Evolutionary conservation across 805 yeast genomes (phyloP).

Genomic region (Wickerhamomyces silvicola): DNA sequence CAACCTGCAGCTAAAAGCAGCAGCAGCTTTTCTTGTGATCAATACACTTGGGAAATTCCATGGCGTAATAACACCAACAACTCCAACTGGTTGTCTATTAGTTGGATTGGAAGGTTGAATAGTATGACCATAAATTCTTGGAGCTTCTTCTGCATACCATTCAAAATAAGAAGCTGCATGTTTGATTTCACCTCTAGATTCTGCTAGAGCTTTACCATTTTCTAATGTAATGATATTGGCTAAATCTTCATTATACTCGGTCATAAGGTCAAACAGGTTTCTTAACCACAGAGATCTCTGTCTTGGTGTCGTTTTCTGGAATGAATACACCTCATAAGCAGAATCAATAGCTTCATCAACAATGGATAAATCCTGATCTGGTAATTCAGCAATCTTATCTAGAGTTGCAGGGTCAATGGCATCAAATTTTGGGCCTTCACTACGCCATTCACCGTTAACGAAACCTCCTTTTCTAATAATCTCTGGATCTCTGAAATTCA

Average conservation of each 20-base stretch:
- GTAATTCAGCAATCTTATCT: slow-evolving; percentile 49
- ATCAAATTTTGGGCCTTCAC: slow-evolving; percentile 40
- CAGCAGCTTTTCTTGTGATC: slow-evolving; percentile 60
- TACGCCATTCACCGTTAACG: slow-evolving; percentile 72
- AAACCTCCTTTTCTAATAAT: slow-evolving; percentile 54
- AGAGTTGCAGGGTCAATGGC: slow-evolving; percentile 75
- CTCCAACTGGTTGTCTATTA: slow-evolving; percentile 59
- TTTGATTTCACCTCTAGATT: slow-evolving; percentile 48
- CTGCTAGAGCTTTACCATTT: slow-evolving; percentile 52
- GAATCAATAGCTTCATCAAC: slow-evolving; percentile 52
- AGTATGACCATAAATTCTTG: slow-evolving; percentile 48
- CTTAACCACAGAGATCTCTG: slow-evolving; percentile 46
- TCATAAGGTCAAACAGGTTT: slow-evolving; percentile 43
- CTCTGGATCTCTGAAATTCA: slow-evolving; percentile 37
- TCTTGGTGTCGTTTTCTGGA: slow-evolving; percentile 40
- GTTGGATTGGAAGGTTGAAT: slow-evolving; percentile 47
- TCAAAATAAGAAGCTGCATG: slow-evolving; percentile 72
- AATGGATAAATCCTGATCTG: slow-evolving; percentile 52
- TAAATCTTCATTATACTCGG: slow-evolving; percentile 50
- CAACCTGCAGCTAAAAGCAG: slow-evolving; percentile 65
- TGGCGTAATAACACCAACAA: slow-evolving; percentile 57
- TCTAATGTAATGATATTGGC: slow-evolving; percentile 53
- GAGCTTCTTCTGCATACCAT: slow-evolving; percentile 76
- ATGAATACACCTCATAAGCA: slow-evolving; percentile 40
- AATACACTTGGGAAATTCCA: slow-evolving; percentile 66